These are phyloP conservation scores for Salix viminalis DNA, from an alignment of 345 rosid species.

Conservation along the genomic window DNA sequence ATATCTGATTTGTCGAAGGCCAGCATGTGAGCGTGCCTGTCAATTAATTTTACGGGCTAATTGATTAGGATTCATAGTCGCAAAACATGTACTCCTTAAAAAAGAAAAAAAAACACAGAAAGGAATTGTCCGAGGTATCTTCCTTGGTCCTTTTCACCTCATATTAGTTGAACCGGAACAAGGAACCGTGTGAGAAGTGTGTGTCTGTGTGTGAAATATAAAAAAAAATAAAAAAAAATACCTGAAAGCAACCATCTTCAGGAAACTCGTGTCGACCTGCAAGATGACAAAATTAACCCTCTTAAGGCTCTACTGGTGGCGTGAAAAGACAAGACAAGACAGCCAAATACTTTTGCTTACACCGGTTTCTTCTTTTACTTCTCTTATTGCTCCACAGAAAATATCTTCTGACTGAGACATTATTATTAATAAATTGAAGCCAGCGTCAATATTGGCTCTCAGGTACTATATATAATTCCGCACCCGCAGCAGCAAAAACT, in stretches of 20 bases:
- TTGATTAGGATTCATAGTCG: background rate
- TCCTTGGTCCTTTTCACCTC: background rate
- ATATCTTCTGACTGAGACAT: constrained; percentile 46
- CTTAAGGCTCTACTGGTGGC: too few relatives aligned
- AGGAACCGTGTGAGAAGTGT: too few relatives aligned
- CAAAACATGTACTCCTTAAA: too few relatives aligned
- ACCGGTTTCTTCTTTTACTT: constrained; percentile 59
- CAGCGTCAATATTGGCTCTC: background rate
- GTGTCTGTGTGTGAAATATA: too few relatives aligned
- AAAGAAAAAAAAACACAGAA: too few relatives aligned
- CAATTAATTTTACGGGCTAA: background rate
- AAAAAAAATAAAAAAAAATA: background rate
- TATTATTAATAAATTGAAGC: background rate
- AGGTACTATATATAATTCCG: too few relatives aligned
- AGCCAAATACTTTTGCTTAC: constrained; percentile 20
- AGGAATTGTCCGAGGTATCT: background rate
- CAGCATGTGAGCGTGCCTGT: constrained; percentile 43
- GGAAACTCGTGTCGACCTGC: constrained; percentile 44
- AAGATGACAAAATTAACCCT: background rate
- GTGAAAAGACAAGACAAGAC: too few relatives aligned
- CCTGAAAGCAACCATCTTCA: constrained; percentile 50
- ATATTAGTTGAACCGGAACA: too few relatives aligned
- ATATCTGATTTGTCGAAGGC: constrained; percentile 53
- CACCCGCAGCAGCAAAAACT: background rate
- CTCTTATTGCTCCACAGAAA: constrained; percentile 47